Percentiles rank a stretch among this genome's conserved stretches.
Conservation (phyloP, 2,329 filamentous ascomycete species). For the Talaromyces sp. region DNA sequence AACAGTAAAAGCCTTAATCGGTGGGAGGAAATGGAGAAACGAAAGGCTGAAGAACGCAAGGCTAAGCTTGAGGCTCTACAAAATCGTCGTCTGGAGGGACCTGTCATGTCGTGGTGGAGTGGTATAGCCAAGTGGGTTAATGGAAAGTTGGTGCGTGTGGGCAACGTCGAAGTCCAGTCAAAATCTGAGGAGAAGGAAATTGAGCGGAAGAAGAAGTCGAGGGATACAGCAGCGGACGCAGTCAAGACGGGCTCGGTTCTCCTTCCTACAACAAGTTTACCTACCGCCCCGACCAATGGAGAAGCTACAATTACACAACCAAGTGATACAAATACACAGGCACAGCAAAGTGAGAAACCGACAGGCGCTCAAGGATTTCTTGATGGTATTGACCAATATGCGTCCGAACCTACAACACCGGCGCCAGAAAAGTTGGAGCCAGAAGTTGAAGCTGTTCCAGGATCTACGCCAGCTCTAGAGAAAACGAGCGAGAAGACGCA, state of each 20-base stretch:
- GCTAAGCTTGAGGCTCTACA: slow-evolving; percentile 84
- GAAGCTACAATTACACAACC: slow-evolving; percentile 22
- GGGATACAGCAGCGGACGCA: slow-evolving; percentile 6
- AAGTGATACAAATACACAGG: neutral
- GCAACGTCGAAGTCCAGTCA: slow-evolving; percentile 54
- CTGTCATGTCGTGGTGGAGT: slow-evolving; percentile 90
- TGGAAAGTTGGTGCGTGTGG: slow-evolving; percentile 68
- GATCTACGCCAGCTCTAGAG: neutral
- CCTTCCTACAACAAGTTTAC: neutral
- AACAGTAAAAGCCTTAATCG: slow-evolving; percentile 88
- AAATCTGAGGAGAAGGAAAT: slow-evolving; percentile 49
- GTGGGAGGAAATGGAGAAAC: slow-evolving; percentile 91
- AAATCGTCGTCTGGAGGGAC: slow-evolving; percentile 79
- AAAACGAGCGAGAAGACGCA: neutral
- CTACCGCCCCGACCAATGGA: neutral
- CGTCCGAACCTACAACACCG: slow-evolving; percentile 21
- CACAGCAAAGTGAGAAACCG: slow-evolving; percentile 1
- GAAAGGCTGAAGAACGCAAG: slow-evolving; percentile 76
- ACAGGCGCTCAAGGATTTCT: slow-evolving; percentile 19
- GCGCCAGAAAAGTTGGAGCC: neutral
- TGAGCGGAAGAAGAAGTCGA: slow-evolving; percentile 38
- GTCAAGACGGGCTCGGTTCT: slow-evolving; percentile 26
- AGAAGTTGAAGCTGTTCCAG: neutral
- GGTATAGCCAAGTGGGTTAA: slow-evolving; percentile 80
- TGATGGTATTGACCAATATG: slow-evolving; percentile 27